Evolutionary conservation across 2,329 filamentous ascomycete species (phyloP).

Genomic region (Chrysosphaeria jannelii): DNA sequence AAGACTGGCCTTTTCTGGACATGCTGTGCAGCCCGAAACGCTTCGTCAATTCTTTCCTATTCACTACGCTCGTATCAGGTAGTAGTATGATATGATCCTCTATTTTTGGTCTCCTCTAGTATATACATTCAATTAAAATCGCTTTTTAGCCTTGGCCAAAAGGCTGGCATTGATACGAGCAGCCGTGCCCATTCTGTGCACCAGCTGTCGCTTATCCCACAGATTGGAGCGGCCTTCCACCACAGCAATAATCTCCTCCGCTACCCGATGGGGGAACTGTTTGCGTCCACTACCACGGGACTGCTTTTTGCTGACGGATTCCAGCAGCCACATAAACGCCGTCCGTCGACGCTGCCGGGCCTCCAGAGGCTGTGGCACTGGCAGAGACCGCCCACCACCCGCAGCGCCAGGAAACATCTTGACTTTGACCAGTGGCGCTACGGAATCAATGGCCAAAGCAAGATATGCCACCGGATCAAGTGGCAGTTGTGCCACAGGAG

Average conservation of each 20-base stretch:
- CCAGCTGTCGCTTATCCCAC: conserved; percentile 50
- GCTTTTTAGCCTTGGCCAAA: conserved; percentile 1
- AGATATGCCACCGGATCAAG: conserved; percentile 77
- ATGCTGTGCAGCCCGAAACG: too few relatives aligned
- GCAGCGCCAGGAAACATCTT: conserved; percentile 44
- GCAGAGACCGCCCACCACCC: conserved; percentile 61
- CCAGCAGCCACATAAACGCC: conserved; percentile 72
- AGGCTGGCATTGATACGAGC: conserved; percentile 36
- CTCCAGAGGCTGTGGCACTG: conserved; percentile 50
- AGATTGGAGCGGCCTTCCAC: conserved; percentile 59
- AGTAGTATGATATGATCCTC: too few relatives aligned
- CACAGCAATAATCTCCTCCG: conserved; percentile 62
- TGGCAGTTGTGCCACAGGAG: conserved; percentile 51
- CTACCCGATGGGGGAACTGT: conserved; percentile 48
- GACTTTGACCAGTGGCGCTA: conserved; percentile 66
- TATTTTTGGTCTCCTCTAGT: too few relatives aligned
- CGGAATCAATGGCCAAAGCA: conserved; percentile 67
- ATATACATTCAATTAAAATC: too few relatives aligned
- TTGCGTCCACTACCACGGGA: conserved; percentile 39
- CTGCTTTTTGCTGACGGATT: conserved; percentile 49
- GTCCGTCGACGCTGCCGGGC: conserved; percentile 45
- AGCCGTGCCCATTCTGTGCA: conserved; percentile 59
- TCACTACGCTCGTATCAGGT: too few relatives aligned
- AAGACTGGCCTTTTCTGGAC: too few relatives aligned
- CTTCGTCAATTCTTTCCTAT: too few relatives aligned